A percentile compares a stretch with the other conserved stretches of the same genome.
Evolutionary conservation across 1,284 basidiomycete species (phyloP).

Genomic region (Cutaneotrichosporon cavernicola): DNA sequence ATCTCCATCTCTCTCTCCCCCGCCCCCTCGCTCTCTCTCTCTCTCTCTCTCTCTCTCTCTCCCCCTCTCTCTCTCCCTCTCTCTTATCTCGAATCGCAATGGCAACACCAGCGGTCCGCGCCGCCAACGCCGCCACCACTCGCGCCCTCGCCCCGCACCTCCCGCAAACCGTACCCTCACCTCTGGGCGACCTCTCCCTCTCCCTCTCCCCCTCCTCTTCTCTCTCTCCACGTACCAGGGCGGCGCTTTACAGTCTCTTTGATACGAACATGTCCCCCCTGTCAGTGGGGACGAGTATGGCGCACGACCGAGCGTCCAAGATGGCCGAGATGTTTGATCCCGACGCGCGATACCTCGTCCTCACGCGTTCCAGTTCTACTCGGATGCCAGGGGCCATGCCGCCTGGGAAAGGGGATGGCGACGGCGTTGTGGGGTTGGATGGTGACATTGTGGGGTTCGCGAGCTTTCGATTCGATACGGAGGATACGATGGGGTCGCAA

Average conservation of each 20-base stretch:
- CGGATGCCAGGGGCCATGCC: conserved; percentile 28
- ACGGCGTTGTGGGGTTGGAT: conserved; percentile 40
- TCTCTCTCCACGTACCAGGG: conserved; percentile 19
- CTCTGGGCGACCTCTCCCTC: conserved; percentile 11
- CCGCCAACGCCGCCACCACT: conserved; percentile 24
- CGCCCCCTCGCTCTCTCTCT: neutral
- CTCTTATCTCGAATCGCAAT: conserved; percentile 18
- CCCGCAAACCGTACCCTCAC: conserved; percentile 14
- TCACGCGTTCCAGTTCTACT: neutral
- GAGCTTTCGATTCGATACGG: conserved; percentile 51
- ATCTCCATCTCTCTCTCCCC: too few species aligned
- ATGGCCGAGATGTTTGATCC: conserved; percentile 47
- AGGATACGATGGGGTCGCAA: conserved; percentile 41
- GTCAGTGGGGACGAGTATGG: conserved; percentile 33
- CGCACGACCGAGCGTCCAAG: conserved; percentile 33
- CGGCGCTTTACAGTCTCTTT: conserved; percentile 37
- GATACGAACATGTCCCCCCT: conserved; percentile 42
- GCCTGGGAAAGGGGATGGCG: too few species aligned
- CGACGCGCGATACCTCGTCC: conserved; percentile 37
- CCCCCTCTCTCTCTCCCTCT: too few species aligned
- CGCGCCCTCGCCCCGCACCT: conserved; percentile 28
- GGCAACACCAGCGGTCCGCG: conserved; percentile 29
- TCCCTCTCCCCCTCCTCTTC: conserved; percentile 20
- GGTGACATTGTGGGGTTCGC: conserved; percentile 39
- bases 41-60: neutral